Evolutionary conservation across 1,284 basidiomycete species (phyloP).

Genomic region (Cryptococcus floricola): DNA sequence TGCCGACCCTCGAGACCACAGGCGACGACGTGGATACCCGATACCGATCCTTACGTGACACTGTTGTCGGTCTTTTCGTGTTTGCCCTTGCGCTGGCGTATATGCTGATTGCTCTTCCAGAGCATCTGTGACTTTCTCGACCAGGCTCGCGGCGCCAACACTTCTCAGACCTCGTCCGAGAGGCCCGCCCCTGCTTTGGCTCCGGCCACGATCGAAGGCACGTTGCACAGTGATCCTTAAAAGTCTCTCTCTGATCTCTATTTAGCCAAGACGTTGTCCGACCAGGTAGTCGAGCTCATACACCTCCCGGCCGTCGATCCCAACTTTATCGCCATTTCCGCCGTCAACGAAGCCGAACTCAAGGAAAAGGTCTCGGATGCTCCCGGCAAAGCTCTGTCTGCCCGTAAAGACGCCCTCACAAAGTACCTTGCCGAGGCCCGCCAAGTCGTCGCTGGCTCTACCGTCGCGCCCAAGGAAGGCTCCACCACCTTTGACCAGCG

Average conservation of each 20-base stretch:
- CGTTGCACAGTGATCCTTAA: neutral
- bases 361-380: conserved; percentile 27
- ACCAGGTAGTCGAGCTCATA: conserved; percentile 61
- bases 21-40: conserved; percentile 67
- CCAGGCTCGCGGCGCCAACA: conserved; percentile 66
- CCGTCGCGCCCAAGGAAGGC: conserved; percentile 49
- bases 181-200: conserved; percentile 72
- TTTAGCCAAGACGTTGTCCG: conserved; percentile 53
- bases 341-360: conserved; percentile 44
- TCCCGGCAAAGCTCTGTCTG: conserved; percentile 52
- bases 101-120: conserved; percentile 46
- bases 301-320: conserved; percentile 56
- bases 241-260: neutral
- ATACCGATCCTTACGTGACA: conserved; percentile 74
- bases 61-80: conserved; percentile 55
- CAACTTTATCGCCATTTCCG: conserved; percentile 51
- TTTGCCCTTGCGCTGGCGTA: neutral
- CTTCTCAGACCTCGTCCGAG: conserved; percentile 56
- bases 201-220: conserved; percentile 73
- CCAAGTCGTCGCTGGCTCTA: conserved; percentile 50
- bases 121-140: conserved; percentile 75
- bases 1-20: conserved; percentile 70
- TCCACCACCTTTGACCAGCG: conserved; percentile 34
- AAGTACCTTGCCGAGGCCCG: conserved; percentile 55
- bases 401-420: conserved; percentile 57